These are phyloP conservation scores for Fusarium duplospermum DNA, from an alignment of 2,329 filamentous ascomycete species.

Conservation along the genomic window DNA sequence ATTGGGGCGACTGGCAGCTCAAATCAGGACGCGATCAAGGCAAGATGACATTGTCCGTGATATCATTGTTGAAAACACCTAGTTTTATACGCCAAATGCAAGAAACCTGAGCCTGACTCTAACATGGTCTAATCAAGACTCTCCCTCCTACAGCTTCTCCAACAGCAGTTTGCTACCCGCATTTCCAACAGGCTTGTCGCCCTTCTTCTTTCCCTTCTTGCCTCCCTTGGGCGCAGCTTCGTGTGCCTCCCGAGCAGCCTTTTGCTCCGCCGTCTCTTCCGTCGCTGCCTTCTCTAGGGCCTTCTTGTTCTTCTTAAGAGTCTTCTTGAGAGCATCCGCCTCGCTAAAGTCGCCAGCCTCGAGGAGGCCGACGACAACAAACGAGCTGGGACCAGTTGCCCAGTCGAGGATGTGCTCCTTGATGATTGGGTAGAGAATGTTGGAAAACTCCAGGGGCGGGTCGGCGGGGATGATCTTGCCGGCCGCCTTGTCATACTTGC, in stretches of 20 bases:
- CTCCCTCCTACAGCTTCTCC: constrained; percentile 60
- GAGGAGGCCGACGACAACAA: constrained; percentile 83
- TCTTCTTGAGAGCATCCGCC: constrained; percentile 74
- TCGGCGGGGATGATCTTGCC: constrained; percentile 78
- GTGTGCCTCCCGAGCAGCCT: constrained; percentile 62
- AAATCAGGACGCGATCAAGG: neutral
- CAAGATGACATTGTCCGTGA: constrained; percentile 34
- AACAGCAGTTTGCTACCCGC: constrained; percentile 71
- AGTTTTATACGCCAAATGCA: constrained; percentile 42
- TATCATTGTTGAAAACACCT: constrained; percentile 39
- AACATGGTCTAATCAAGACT: constrained; percentile 5
- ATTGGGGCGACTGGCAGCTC: neutral
- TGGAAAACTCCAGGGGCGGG: constrained; percentile 83
- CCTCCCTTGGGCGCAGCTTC: constrained; percentile 57
- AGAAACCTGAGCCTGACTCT: constrained; percentile 23
- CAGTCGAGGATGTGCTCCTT: constrained; percentile 80
- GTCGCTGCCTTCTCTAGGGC: constrained; percentile 74
- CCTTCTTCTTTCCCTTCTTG: constrained; percentile 57
- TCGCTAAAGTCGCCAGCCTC: constrained; percentile 79
- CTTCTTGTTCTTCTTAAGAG: constrained; percentile 79
- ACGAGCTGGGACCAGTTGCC: constrained; percentile 88
- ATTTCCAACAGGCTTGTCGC: constrained; percentile 66
- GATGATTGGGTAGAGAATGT: constrained; percentile 84
- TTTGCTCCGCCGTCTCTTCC: constrained; percentile 67
- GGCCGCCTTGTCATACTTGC: constrained; percentile 80